Evolutionary conservation across 768 basidiomycete species (phyloP), one percentile per base, ranked within the genome.

Genomic region (Boletus bicolor): DNA sequence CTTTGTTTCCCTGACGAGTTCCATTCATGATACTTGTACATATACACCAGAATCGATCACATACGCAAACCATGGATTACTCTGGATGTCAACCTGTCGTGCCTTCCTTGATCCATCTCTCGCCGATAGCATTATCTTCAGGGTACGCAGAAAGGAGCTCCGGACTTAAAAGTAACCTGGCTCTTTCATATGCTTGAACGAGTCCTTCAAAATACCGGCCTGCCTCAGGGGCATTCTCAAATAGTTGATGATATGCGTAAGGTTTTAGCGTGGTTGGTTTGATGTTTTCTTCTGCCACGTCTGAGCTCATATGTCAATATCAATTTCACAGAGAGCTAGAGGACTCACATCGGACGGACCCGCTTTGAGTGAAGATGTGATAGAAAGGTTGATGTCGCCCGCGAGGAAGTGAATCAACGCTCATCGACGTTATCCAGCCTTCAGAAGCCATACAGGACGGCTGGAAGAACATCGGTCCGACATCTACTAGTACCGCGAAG

Each of bases 351-450:
- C 72, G 64, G 39, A 64, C 54, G 1, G 74, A 65, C 12, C 75
- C 76, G 44, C 68, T 73, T 34, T 67, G 61, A 19, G 71, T 62
- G 41, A 76, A 55, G 36, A 73, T 63, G 32, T 69, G 65, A 58
- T 83, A 83, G 57, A 82, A 83, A 2, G 82, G 80, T 53, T 83
- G 82, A 43, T 76, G 57, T 24, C 74, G 66, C 19, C 81, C 79
- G 21, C 70, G 60, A 28, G 64, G 41, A 15, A 82, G 69, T 10
- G 60, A 55, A 55, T 77, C 70, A 1, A 82, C 72, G 24, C 64
- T 61, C 79, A 80, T 81, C 30, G 71, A 64, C 15, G 42, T 48
- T 11, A 78, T 79, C 80, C 79, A 82, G 26, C 61, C 68, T 44
- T 77, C 75, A 9, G 70, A 61, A 12, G 75, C 75, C 54, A 62